Percentiles rank a stretch among this genome's conserved stretches.
Conservation (phyloP, 2,329 filamentous ascomycete species). For the Pyricularia grisea region DNA sequence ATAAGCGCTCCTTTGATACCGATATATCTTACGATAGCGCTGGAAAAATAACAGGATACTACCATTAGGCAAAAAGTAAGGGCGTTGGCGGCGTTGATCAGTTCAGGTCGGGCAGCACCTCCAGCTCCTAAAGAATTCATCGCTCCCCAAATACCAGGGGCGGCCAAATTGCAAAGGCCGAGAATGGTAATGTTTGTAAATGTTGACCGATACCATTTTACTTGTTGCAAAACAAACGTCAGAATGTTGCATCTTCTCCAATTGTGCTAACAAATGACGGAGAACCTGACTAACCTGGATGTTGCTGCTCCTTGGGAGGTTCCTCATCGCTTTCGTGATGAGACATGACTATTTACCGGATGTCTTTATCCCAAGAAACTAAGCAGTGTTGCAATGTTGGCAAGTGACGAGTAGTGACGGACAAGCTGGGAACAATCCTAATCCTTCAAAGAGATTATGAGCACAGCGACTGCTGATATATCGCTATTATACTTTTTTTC, state of each 20-base stretch:
- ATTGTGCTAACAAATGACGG: neutral
- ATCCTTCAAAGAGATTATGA: neutral
- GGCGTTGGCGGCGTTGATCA: conserved; percentile 63
- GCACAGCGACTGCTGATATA: neutral
- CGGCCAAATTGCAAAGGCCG: neutral
- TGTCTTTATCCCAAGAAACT: neutral
- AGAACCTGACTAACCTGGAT: neutral
- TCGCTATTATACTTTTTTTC: neutral
- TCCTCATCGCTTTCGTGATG: neutral
- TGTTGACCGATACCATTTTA: neutral
- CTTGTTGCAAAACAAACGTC: neutral
- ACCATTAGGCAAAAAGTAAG: conserved; percentile 57
- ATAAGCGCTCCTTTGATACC: neutral
- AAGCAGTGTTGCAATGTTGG: neutral
- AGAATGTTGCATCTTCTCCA: neutral
- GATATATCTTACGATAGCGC: conserved; percentile 16
- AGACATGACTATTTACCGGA: neutral
- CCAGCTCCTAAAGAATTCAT: neutral
- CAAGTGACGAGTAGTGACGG: neutral
- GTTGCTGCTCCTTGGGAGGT: neutral
- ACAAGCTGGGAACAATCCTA: neutral
- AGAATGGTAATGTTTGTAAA: neutral
- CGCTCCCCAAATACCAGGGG: neutral
- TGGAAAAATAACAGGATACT: conserved; percentile 57
- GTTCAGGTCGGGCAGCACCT: conserved; percentile 34